Evolutionary conservation across 176 grass and related monocot species (phyloP), one percentile per base, ranked within the genome.

Genomic region (Saccharum spontaneum): DNA sequence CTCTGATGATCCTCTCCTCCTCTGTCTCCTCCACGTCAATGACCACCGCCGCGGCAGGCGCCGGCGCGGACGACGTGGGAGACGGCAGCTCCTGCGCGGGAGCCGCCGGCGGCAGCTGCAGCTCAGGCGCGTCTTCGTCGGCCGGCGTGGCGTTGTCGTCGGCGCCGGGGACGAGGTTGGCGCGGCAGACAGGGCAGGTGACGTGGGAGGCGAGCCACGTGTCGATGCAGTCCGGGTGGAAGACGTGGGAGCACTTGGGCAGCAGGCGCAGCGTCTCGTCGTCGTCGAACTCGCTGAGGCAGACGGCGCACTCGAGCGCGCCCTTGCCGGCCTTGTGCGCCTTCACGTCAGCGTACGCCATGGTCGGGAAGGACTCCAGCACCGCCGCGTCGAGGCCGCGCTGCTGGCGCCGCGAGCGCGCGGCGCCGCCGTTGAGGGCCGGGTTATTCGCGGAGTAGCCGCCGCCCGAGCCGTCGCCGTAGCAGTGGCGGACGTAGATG

Each of bases 271-370:
- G 90, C 7, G 70, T 90, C 67, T 99, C 97, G 30, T 94, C 97
- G 80, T 96, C 97, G 77, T 96, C 97, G 71, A 96, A 99, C 90
- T 99, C 93, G 79, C 97, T 96, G 81, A 99, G 59, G 82, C 97
- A 99, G 5, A 99, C 97, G 7, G 97, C 97, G 78, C 97, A 99
- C 84, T 98, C 96, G 0, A 98, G 89, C 57, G 91, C 83, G 30
- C 93, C 87, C 78, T 98, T 98, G 3, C 68, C 75, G 9, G 83
- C 43, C 87, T 90, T 98, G 85, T 90, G 91, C 73, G 69, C 91
- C 76, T 98, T 98, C 22, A 93, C 96, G 83, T 98, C 91, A 33
- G 96, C 84, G 86, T 95, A 98, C 34, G 87, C 85, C 93, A 98
- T 88, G 50, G 83, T 92, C 11, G 93, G 96, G 86, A 95, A 88